These are phyloP conservation scores for Ogataea hybrid DNA, from an alignment of 1,139 yeast genomes.

Conservation along the genomic window DNA sequence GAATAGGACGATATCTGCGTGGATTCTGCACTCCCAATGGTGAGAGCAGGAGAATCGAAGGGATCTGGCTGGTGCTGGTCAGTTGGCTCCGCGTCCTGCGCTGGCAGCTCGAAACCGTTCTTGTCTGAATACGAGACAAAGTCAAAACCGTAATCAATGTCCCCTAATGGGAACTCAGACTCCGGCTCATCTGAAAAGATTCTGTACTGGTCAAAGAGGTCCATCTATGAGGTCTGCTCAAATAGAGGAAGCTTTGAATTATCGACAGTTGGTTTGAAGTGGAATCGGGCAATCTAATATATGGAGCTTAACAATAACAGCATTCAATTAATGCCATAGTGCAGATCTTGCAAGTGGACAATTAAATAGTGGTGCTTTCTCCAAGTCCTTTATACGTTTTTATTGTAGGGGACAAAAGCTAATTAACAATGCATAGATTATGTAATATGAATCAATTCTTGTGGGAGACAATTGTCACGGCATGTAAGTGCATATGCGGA, in stretches of 20 bases:
- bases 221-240: background rate
- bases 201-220: slow-evolving; percentile 1
- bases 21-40: background rate
- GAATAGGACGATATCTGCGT: background rate
- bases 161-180: background rate
- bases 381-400: background rate
- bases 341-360: background rate
- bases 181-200: background rate
- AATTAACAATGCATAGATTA: background rate
- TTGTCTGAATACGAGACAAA: background rate
- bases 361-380: background rate
- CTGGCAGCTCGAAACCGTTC: background rate
- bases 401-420: background rate
- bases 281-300: background rate
- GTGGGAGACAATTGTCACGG: background rate
- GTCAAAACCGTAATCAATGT: slow-evolving; percentile 1
- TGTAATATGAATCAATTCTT: background rate
- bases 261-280: background rate
- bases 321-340: background rate
- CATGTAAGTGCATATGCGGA: background rate
- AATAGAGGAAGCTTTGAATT: background rate
- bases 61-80: background rate
- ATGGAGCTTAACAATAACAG: background rate
- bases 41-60: background rate
- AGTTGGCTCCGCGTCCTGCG: slow-evolving; percentile 1